A percentile compares a stretch with the other conserved stretches of the same genome.
phyloP scores from a whole-genome alignment of 495 filamentous ascomycete genomes.

The Recurvomyces mirabilis region DNA sequence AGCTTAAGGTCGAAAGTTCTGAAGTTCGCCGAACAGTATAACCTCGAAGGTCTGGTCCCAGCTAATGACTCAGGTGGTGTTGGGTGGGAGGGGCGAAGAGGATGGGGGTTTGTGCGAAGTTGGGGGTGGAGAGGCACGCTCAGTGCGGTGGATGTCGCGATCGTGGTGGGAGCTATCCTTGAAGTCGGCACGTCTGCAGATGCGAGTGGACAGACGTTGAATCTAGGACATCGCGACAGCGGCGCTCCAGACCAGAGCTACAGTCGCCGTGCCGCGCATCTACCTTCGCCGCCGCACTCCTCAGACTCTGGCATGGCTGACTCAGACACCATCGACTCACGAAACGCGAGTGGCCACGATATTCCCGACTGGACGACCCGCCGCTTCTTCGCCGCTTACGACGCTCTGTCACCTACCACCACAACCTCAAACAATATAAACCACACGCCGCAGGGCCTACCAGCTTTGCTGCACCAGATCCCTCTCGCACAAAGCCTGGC shows the following conservation, averaged over 20 bases:
- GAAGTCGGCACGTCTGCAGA: slow-evolving; percentile 55
- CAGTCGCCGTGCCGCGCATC: slow-evolving; percentile 8
- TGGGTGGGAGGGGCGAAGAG: slow-evolving; percentile 56
- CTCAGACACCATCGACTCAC: slow-evolving; percentile 27
- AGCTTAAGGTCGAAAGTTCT: slow-evolving; percentile 74
- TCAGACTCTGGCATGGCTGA: slow-evolving; percentile 18
- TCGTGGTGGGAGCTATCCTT: slow-evolving; percentile 78
- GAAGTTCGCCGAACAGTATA: slow-evolving; percentile 82
- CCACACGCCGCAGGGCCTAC: slow-evolving; percentile 47
- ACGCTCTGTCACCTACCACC: slow-evolving; percentile 51
- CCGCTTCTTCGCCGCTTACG: slow-evolving; percentile 89
- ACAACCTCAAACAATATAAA: slow-evolving; percentile 53
- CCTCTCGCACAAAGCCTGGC: slow-evolving; percentile 80
- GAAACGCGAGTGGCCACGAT: no score
- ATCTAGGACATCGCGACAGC: slow-evolving; percentile 1
- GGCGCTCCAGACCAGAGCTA: background rate
- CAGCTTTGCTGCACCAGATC: slow-evolving; percentile 62
- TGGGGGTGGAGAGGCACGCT: slow-evolving; percentile 97
- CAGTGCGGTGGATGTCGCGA: slow-evolving; percentile 80
- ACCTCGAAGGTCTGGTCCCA: slow-evolving; percentile 83
- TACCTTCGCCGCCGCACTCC: slow-evolving; percentile 19
- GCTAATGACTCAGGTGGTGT: slow-evolving; percentile 37
- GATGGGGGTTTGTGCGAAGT: slow-evolving; percentile 92
- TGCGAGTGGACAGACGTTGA: slow-evolving; percentile 8
- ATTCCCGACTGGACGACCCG: slow-evolving; percentile 55